These are phyloP conservation scores for Tylopilus subfusipes DNA, from an alignment of 768 basidiomycete species.

Conservation along the genomic window DNA sequence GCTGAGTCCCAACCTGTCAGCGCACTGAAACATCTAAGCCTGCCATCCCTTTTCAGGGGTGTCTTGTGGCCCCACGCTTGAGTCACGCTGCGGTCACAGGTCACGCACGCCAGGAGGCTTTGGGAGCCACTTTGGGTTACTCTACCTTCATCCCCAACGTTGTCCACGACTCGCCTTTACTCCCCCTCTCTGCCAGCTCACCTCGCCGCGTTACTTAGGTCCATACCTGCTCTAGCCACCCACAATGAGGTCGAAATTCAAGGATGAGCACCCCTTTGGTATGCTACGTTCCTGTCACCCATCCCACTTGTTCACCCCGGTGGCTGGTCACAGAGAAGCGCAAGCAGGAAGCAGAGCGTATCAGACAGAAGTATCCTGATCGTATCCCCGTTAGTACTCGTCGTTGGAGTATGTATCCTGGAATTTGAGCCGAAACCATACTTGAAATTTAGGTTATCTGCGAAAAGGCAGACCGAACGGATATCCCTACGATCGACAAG, in stretches of 20 bases:
- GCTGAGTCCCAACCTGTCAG: no score
- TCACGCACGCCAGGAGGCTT: slow-evolving; percentile 33
- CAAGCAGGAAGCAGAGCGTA: slow-evolving; percentile 98
- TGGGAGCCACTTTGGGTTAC: slow-evolving; percentile 26
- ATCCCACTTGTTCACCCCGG: slow-evolving; percentile 32
- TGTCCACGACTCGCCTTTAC: slow-evolving; percentile 21
- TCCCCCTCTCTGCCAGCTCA: slow-evolving; percentile 6
- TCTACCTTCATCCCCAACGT: slow-evolving; percentile 23
- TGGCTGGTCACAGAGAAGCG: slow-evolving; percentile 75
- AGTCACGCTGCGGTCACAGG: slow-evolving; percentile 32
- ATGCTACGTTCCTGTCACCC: slow-evolving; percentile 25
- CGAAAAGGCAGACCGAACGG: slow-evolving; percentile 97
- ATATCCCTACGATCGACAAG: slow-evolving; percentile 99
- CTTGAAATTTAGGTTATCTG: slow-evolving; percentile 79
- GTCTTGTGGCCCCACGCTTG: slow-evolving; percentile 14
- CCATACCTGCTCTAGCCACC: background rate
- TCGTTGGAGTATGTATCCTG: background rate
- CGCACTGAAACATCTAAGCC: no score
- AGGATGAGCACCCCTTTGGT: slow-evolving; percentile 99
- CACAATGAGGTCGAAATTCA: slow-evolving; percentile 90
- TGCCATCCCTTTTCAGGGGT: slow-evolving; percentile 15
- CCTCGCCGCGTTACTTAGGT: slow-evolving; percentile 1
- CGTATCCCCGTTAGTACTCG: slow-evolving; percentile 79
- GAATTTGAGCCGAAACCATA: slow-evolving; percentile 10
- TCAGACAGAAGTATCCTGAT: slow-evolving; percentile 98